phyloP scores from a whole-genome alignment of 345 rosid genomes.

The Ceriops tagal region DNA sequence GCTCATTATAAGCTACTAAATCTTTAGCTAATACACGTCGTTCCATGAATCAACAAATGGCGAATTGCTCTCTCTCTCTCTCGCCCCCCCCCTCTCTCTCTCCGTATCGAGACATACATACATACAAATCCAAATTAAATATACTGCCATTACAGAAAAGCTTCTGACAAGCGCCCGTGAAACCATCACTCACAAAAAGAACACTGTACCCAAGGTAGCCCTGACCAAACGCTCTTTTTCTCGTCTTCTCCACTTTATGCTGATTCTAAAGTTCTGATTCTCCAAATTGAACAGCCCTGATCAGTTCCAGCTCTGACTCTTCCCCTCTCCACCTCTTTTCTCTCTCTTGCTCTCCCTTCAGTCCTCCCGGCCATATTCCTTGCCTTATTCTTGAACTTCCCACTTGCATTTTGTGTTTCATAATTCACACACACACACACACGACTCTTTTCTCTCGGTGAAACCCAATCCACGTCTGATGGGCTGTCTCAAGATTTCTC shows the following conservation, averaged over 20 bases:
- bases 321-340: not conserved
- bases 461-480: conserved; percentile 2
- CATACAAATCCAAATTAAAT: not conserved
- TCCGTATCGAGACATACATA: not conserved
- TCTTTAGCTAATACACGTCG: not conserved
- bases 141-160: not conserved
- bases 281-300: conserved; percentile 24
- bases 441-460: not conserved
- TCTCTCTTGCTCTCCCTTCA: not conserved
- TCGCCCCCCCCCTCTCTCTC: too few species aligned
- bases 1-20: not conserved
- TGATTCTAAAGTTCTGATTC: not conserved
- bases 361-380: not conserved
- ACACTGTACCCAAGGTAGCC: not conserved
- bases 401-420: too few species aligned
- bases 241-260: conserved; percentile 2
- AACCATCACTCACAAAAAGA: not conserved
- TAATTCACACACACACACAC: too few species aligned
- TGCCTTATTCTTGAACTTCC: not conserved
- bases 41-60: not conserved
- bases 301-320: not conserved
- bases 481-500: conserved; percentile 25
- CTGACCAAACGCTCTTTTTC: not conserved
- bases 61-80: too few species aligned
- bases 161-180: conserved; percentile 1